A percentile compares a stretch with the other conserved stretches of the same genome.
phyloP scores from a whole-genome alignment of 1,139 yeast genomes.

The Saccharomyces pastorianus region DNA sequence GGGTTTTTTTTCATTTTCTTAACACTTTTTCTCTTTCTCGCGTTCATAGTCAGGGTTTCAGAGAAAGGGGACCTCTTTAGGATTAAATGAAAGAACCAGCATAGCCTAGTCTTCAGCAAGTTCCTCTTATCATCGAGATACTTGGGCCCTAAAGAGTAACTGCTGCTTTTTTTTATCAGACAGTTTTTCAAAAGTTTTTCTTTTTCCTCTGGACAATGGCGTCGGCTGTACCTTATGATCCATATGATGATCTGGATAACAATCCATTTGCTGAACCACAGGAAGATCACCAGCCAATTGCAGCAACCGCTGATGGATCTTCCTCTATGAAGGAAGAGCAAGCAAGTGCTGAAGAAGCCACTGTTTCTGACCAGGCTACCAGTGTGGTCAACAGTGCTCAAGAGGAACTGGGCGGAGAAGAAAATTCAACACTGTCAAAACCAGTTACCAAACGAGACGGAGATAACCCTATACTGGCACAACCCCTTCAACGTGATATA shows the following conservation, averaged over 20 bases:
- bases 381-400: conserved; percentile 34
- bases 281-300: neutral
- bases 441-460: neutral
- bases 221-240: conserved; percentile 44
- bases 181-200: too few species aligned
- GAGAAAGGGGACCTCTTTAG: neutral
- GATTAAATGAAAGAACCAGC: neutral
- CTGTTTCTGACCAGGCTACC: neutral
- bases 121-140: neutral
- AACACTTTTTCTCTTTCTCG: neutral
- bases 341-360: conserved; percentile 2
- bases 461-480: neutral
- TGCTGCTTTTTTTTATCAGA: neutral
- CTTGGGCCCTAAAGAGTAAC: too few species aligned
- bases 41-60: neutral
- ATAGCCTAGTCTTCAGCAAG: too few species aligned
- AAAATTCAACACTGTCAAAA: conserved; percentile 33
- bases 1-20: neutral
- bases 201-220: conserved; percentile 9
- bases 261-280: conserved; percentile 23
- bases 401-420: conserved; percentile 26
- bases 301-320: conserved; percentile 25
- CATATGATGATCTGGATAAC: conserved; percentile 29
- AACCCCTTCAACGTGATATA: neutral
- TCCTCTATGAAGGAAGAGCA: neutral